Percentiles rank a stretch among this genome's conserved stretches.
Conservation (phyloP, 768 basidiomycete genomes). For the Amanita fuliginea region DNA sequence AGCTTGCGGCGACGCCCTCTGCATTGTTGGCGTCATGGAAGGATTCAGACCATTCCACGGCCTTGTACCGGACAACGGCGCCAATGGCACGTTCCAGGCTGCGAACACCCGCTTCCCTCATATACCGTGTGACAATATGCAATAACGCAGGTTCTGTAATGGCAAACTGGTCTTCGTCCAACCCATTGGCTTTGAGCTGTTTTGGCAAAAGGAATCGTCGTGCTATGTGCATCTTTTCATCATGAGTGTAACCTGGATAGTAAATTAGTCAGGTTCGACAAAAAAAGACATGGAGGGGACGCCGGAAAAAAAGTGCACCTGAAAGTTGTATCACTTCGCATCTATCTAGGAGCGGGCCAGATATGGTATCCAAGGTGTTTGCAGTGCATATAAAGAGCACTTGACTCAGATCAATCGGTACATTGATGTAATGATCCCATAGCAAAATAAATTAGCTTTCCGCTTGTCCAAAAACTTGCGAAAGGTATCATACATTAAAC, state of each 20-base stretch:
- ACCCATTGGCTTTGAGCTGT: constrained; percentile 70
- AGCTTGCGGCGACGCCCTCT: not conserved
- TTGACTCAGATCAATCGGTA: constrained; percentile 80
- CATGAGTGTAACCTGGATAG: constrained; percentile 71
- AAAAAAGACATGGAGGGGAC: no score
- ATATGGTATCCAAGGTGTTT: constrained; percentile 83
- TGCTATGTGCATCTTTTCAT: constrained; percentile 89
- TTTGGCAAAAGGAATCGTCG: constrained; percentile 82
- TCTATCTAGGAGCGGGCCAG: constrained; percentile 78
- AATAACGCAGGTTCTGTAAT: constrained; percentile 63
- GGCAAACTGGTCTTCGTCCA: constrained; percentile 46
- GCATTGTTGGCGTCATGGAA: constrained; percentile 23
- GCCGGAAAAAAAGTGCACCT: constrained; percentile 23
- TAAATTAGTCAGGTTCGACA: not conserved
- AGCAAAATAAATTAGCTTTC: constrained; percentile 2
- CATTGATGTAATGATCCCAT: constrained; percentile 87
- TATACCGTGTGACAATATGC: constrained; percentile 69
- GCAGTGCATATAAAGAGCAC: constrained; percentile 91
- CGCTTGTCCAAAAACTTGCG: not conserved
- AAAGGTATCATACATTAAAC: constrained; percentile 45
- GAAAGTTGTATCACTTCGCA: constrained; percentile 82
- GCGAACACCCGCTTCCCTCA: constrained; percentile 89
- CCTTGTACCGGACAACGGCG: constrained; percentile 82
- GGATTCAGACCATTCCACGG: constrained; percentile 80
- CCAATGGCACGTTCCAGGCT: constrained; percentile 82